Percentiles rank a stretch among this genome's conserved stretches.
Conservation (phyloP, 768 basidiomycete genomes). For the Mycena indigotica region DNA sequence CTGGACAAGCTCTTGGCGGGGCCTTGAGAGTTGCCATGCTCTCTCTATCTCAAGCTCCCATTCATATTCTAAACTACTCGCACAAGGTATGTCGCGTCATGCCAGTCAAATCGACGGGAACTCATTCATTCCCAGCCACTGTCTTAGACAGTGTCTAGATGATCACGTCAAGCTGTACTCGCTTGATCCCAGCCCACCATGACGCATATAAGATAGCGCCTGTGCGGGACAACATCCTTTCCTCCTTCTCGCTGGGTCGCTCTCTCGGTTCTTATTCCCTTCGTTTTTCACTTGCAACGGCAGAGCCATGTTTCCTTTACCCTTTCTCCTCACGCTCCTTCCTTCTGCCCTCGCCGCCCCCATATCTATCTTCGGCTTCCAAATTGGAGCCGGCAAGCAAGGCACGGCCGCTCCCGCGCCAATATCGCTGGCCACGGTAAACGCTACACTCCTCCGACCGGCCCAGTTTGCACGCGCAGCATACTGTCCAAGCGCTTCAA, state of each 20-base stretch:
- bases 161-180: not conserved
- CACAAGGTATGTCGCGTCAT: not conserved
- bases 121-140: not conserved
- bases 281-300: not conserved
- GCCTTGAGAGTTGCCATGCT: no score
- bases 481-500: conserved; percentile 37
- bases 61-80: not conserved
- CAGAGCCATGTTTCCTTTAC: not conserved
- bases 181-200: not conserved
- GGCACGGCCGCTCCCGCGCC: conserved; percentile 10
- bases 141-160: not conserved
- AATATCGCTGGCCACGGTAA: conserved; percentile 9
- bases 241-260: not conserved
- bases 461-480: conserved; percentile 39
- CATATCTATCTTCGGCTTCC: conserved; percentile 2
- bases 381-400: not conserved
- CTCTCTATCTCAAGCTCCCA: not conserved
- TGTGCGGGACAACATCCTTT: not conserved
- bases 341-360: conserved; percentile 3
- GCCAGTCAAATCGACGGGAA: not conserved
- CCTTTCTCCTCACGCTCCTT: conserved; percentile 5
- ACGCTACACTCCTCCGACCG: conserved; percentile 27
- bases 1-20: no score
- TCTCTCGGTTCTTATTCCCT: not conserved
- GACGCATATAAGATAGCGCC: not conserved